A percentile compares a stretch with the other conserved stretches of the same genome.
Conservation (phyloP, 2,329 filamentous ascomycete species). For the Fusarium succisae region DNA sequence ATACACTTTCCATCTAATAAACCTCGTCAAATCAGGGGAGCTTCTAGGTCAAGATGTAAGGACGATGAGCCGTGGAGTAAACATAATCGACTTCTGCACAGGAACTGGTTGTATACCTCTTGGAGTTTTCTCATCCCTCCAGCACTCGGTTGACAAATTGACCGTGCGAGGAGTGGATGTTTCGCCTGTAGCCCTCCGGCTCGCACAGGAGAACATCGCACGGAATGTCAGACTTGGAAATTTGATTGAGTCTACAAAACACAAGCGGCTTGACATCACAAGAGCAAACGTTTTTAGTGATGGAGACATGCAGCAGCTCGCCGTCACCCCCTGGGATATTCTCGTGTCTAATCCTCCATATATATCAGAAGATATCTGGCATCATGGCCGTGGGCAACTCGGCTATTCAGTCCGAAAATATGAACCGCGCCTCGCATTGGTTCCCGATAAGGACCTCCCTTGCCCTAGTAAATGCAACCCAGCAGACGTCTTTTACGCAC, state of each 20-base stretch:
- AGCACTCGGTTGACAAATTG: constrained; percentile 52
- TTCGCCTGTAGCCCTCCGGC: constrained; percentile 68
- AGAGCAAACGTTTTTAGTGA: constrained; percentile 61
- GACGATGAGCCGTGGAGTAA: constrained; percentile 51
- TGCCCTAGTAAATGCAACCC: constrained; percentile 45
- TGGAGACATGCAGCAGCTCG: constrained; percentile 45
- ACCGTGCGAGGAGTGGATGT: constrained; percentile 78
- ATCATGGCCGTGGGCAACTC: constrained; percentile 50
- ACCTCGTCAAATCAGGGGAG: constrained; percentile 49
- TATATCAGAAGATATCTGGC: constrained; percentile 68
- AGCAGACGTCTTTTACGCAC: constrained; percentile 73
- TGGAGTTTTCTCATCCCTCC: constrained; percentile 72
- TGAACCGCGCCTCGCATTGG: constrained; percentile 83
- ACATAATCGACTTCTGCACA: constrained; percentile 86
- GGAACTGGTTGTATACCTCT: constrained; percentile 92
- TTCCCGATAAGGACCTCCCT: constrained; percentile 56
- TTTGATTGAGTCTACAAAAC: constrained; percentile 25
- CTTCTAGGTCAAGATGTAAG: constrained; percentile 18
- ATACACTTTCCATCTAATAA: constrained; percentile 67
- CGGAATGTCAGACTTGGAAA: constrained; percentile 54
- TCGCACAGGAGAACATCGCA: constrained; percentile 72
- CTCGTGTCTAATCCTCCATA: constrained; percentile 93
- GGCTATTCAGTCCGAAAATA: constrained; percentile 82
- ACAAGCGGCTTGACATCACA: constrained; percentile 54
- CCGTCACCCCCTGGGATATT: constrained; percentile 62